phyloP scores from a whole-genome alignment of 202 grass and related monocot species.

The Miscanthus sacchariflorus region DNA sequence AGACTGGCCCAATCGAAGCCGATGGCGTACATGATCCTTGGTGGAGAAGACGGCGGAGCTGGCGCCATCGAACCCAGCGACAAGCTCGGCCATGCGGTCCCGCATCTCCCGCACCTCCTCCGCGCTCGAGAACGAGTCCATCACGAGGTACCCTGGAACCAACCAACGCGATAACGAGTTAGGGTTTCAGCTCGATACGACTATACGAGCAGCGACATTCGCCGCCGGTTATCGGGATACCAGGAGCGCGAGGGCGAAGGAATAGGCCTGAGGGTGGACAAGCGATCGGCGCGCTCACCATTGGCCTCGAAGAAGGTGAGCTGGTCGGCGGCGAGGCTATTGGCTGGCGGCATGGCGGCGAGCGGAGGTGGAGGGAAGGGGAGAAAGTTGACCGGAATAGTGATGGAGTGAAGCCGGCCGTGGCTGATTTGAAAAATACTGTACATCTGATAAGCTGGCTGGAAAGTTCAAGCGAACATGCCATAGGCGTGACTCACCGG shows the following conservation, averaged over 20 bases:
- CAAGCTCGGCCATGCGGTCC: slow-evolving; percentile 72
- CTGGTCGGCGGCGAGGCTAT: slow-evolving; percentile 72
- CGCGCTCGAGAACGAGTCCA: slow-evolving; percentile 75
- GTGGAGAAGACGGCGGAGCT: slow-evolving; percentile 74
- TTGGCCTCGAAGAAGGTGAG: slow-evolving; percentile 75
- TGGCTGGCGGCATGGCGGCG: slow-evolving; percentile 62
- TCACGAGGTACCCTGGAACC: slow-evolving; percentile 74
- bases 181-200: slow-evolving; percentile 25
- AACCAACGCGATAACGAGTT: slow-evolving; percentile 11
- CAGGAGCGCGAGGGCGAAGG: background rate
- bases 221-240: background rate
- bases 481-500: too few relatives aligned
- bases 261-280: background rate
- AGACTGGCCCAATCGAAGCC: background rate
- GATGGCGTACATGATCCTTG: slow-evolving; percentile 80
- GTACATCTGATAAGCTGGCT: too few relatives aligned
- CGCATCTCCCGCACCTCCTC: slow-evolving; percentile 80
- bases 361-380: background rate
- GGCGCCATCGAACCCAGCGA: slow-evolving; percentile 70
- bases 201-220: background rate
- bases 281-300: slow-evolving; percentile 46
- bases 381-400: slow-evolving; percentile 7
- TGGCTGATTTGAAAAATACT: too few relatives aligned
- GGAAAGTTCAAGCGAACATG: too few relatives aligned
- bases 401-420: background rate